Conservation (phyloP, 306 rosid species). For the Carpinus viminea region DNA sequence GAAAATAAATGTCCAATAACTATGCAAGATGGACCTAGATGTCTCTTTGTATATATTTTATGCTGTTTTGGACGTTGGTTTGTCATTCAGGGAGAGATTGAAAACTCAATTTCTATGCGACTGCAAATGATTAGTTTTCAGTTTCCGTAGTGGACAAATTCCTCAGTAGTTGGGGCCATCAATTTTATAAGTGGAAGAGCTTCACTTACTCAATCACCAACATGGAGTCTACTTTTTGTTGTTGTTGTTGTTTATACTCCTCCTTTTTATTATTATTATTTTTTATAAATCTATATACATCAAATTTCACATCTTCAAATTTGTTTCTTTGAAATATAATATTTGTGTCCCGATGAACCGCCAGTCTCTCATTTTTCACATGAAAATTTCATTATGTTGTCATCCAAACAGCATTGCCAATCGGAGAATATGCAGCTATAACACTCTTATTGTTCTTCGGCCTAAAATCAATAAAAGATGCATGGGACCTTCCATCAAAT, state of each 20-base stretch:
- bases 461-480: constrained; percentile 86
- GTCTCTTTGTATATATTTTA: neutral
- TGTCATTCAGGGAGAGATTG: constrained; percentile 2
- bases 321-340: neutral
- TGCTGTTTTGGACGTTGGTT: constrained; percentile 4
- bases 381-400: constrained; percentile 29
- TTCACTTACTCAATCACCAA: constrained; percentile 3
- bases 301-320: neutral
- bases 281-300: neutral
- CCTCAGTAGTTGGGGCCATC: neutral
- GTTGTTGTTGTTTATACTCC: neutral
- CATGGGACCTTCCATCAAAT: constrained; percentile 88
- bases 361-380: constrained; percentile 3
- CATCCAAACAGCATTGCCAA: constrained; percentile 75
- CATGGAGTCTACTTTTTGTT: neutral
- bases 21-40: neutral
- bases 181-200: constrained; percentile 10
- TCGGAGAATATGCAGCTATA: constrained; percentile 96
- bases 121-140: constrained; percentile 1
- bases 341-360: constrained; percentile 2
- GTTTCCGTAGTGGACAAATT: neutral
- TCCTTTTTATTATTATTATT: neutral
- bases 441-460: constrained; percentile 94
- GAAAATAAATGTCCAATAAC: neutral
- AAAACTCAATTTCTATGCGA: neutral